These are phyloP conservation scores for Cryptococcus wingfieldii DNA, from an alignment of 1,284 basidiomycete species.

Conservation along the genomic window DNA sequence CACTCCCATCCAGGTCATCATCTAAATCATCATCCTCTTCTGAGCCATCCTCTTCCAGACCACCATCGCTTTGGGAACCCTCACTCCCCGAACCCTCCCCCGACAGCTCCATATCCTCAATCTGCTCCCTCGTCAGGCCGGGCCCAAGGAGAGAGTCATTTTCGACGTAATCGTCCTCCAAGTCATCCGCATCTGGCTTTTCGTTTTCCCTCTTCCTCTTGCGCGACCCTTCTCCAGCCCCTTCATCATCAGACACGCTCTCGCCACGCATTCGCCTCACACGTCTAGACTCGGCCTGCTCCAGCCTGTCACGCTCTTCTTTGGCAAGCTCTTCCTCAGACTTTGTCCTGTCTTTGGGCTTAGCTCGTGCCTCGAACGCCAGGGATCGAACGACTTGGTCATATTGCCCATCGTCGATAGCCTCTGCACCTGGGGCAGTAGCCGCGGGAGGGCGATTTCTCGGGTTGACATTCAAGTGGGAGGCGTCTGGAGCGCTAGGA, in stretches of 20 bases:
- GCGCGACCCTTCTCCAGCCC: conserved; percentile 48
- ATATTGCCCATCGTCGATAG: conserved; percentile 56
- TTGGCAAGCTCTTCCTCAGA: conserved; percentile 90
- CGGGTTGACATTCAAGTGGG: conserved; percentile 25
- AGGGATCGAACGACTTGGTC: conserved; percentile 89
- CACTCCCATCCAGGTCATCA: conserved; percentile 38
- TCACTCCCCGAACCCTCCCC: conserved; percentile 36
- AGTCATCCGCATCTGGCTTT: conserved; percentile 68
- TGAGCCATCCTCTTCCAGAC: conserved; percentile 28
- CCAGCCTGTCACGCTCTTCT: conserved; percentile 81
- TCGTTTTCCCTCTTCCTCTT: conserved; percentile 51
- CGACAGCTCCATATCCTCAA: conserved; percentile 35
- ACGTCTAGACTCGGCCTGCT: conserved; percentile 77
- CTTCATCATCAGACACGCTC: conserved; percentile 61
- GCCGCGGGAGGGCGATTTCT: conserved; percentile 2
- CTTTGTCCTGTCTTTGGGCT: conserved; percentile 92
- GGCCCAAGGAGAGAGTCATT: conserved; percentile 53
- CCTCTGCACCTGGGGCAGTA: conserved; percentile 17
- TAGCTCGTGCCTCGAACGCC: conserved; percentile 87
- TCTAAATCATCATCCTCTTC: conserved; percentile 34
- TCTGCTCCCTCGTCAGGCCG: conserved; percentile 52
- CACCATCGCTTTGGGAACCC: conserved; percentile 31
- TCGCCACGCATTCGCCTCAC: conserved; percentile 82
- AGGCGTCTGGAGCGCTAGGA: conserved; percentile 45
- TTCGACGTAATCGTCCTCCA: conserved; percentile 79